Evolutionary conservation across 23 red algal species (phyloP), one percentile per base, ranked within the genome.

Genomic region (Pyropia haitanensis): DNA sequence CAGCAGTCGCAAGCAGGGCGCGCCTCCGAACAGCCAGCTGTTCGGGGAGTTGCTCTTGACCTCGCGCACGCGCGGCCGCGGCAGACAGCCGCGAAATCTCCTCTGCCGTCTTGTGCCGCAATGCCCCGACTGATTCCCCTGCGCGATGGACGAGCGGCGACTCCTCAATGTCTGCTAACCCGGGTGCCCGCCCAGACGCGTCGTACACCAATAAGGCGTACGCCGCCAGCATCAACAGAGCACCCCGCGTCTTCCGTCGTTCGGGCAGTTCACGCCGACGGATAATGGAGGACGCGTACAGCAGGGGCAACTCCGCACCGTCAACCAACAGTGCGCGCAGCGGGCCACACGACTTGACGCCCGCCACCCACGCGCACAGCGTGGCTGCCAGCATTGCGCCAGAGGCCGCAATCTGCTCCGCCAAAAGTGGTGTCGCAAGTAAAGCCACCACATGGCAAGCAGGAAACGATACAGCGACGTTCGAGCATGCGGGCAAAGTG

Each of bases 181-280:
- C 60, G 25, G 79, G 79, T 13, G 72, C 79, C 26, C 74, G 66
- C 14, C 79, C 79, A 2, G 68, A 75, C 14, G 81, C 81, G 30
- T 87, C 81, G 70, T 72, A 87, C 31, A 87, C 60, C 12, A 87
- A 19, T 17, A 87, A 51, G 21, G 61, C 19, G 58, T 87, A 87
- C 19, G 81, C 81, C 20, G 63, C 10, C 14, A 87, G 53, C 70
- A 88, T 79, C 16, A 67, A 28, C 19, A 78, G 18, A 20, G 82
- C 75, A 17, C 82, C 82, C 20, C 67, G 50, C 50, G 82, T 88
- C 62, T 79, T 88, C 8, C 82, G 82, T 6, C 75, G 63, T 26
- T 88, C 82, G 2, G 82, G 64, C 30, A 78, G 20, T 60, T 88
- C 82, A 27, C 82, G 63, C 16, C 75, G 48, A 50, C 53, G 19